These are phyloP conservation scores for Melaleuca quinquenervia DNA, from an alignment of 345 rosid genomes.

Conservation along the genomic window DNA sequence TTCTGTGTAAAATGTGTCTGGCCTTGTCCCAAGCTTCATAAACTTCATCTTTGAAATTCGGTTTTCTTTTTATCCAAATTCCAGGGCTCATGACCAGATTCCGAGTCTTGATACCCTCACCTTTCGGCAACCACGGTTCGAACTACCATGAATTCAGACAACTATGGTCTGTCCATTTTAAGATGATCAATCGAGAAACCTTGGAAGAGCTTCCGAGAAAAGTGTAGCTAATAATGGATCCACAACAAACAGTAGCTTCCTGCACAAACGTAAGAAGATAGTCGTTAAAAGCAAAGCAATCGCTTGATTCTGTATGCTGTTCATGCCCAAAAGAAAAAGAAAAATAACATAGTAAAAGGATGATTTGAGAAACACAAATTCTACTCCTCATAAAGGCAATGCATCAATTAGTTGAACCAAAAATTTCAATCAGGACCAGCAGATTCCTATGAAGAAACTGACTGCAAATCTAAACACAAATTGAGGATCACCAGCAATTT, in stretches of 20 bases:
- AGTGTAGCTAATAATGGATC: not conserved
- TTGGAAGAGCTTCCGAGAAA: not conserved
- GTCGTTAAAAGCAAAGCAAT: not conserved
- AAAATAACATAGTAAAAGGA: not conserved
- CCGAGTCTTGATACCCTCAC: not conserved
- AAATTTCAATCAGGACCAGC: not conserved
- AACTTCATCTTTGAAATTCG: constrained; percentile 56
- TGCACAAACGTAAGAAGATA: not conserved
- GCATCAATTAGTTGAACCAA: not conserved
- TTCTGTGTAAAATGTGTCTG: constrained; percentile 85
- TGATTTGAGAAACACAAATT: not conserved
- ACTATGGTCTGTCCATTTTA: not conserved
- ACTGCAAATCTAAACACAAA: not conserved
- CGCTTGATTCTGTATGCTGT: not conserved
- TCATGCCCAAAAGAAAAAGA: not conserved
- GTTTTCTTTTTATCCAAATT: constrained; percentile 5
- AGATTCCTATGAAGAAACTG: not conserved
- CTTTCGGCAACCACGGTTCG: not conserved
- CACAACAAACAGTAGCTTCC: not conserved
- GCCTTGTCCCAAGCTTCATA: constrained; percentile 88
- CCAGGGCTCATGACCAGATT: constrained; percentile 1
- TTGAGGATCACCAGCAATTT: not conserved
- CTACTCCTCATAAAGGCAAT: not conserved
- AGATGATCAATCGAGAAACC: not conserved
- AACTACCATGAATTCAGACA: not conserved